Percentiles rank a stretch among this genome's conserved stretches.
phyloP scores from a whole-genome alignment of 257 asterid species.

The Petunia axillaris region DNA sequence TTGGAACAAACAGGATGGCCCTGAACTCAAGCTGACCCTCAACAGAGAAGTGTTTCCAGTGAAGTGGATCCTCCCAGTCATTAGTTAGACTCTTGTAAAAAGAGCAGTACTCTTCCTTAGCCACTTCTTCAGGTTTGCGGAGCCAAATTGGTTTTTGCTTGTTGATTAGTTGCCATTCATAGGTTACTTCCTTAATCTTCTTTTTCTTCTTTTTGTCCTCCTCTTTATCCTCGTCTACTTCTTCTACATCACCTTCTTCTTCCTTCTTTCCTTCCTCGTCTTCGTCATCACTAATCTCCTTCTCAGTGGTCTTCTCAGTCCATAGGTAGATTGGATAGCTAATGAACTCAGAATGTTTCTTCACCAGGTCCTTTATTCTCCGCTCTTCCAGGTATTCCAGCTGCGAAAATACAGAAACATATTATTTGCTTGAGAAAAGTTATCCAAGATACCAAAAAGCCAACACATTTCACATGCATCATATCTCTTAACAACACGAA shows the following conservation, averaged over 20 bases:
- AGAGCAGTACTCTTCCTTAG: constrained; percentile 7
- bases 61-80: constrained; percentile 31
- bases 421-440: not conserved
- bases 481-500: not conserved
- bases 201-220: constrained; percentile 8
- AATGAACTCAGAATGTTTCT: constrained; percentile 35
- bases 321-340: constrained; percentile 33
- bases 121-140: constrained; percentile 17
- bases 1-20: constrained; percentile 29
- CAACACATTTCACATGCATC: not conserved
- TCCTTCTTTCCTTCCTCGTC: constrained; percentile 24
- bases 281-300: constrained; percentile 24
- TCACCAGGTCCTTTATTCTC: constrained; percentile 26
- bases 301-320: constrained; percentile 31
- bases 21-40: constrained; percentile 34
- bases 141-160: constrained; percentile 26
- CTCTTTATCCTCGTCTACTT: constrained; percentile 22
- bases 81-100: constrained; percentile 22
- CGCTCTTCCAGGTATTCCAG: constrained; percentile 31
- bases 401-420: not conserved
- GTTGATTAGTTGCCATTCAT: constrained; percentile 26
- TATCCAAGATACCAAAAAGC: not conserved
- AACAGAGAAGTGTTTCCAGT: constrained; percentile 30
- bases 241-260: constrained; percentile 26
- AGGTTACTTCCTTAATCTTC: constrained; percentile 30